These are phyloP conservation scores for Boletus sp. DNA, from an alignment of 768 basidiomycete genomes.

Conservation along the genomic window DNA sequence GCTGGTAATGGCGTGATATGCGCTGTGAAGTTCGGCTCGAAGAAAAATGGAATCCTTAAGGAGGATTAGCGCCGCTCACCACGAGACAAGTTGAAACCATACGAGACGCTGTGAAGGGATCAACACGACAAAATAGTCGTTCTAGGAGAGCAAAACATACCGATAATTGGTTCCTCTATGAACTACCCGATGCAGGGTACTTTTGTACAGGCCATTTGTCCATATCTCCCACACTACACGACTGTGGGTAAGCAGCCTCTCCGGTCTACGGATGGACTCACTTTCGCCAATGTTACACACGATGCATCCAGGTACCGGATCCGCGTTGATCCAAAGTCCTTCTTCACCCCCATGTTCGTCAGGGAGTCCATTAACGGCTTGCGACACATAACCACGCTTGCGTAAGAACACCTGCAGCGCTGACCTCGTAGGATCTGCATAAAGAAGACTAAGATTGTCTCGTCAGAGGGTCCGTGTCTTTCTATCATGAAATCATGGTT, in stretches of 20 bases:
- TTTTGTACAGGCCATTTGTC: constrained; percentile 83
- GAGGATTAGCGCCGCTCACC: constrained; percentile 1
- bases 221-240: constrained; percentile 85
- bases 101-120: constrained; percentile 60
- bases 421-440: constrained; percentile 73
- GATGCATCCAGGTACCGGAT: constrained; percentile 78
- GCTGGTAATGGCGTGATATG: constrained; percentile 61
- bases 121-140: neutral
- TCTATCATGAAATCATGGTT: constrained; percentile 19
- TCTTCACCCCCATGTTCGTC: constrained; percentile 52
- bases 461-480: constrained; percentile 4
- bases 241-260: neutral
- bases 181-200: constrained; percentile 87
- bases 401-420: constrained; percentile 80
- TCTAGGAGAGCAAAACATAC: constrained; percentile 16
- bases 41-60: constrained; percentile 85
- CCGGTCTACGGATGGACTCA: constrained; percentile 33
- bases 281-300: constrained; percentile 94
- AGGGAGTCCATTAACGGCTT: constrained; percentile 37
- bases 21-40: constrained; percentile 85
- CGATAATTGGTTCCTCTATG: constrained; percentile 72
- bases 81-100: constrained; percentile 26
- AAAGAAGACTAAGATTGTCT: constrained; percentile 63
- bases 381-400: constrained; percentile 34
- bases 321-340: constrained; percentile 78